Evolutionary conservation across 1,139 yeast genomes (phyloP).

Genomic region (Kodamaea fungicola): DNA sequence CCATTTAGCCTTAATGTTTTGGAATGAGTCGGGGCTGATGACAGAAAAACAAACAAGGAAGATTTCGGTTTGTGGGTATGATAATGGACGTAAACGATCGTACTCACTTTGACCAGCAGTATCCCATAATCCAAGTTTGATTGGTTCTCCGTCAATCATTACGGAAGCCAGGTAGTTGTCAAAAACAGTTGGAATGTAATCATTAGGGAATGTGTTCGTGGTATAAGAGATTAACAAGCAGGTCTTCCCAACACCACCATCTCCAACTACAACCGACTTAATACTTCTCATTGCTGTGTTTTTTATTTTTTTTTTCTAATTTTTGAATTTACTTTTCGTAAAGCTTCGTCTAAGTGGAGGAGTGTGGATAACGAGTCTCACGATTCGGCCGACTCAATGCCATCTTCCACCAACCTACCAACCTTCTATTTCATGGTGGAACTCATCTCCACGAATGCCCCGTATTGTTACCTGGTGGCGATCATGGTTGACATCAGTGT

Average conservation of each 20-base stretch:
- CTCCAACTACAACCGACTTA: slow-evolving; percentile 95
- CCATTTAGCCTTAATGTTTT: slow-evolving; percentile 76
- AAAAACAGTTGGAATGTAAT: slow-evolving; percentile 78
- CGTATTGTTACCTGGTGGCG: no score
- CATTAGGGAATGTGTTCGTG: slow-evolving; percentile 83
- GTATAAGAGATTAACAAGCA: slow-evolving; percentile 88
- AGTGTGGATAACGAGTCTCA: no score
- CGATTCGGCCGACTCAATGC: no score
- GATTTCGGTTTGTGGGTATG: slow-evolving; percentile 91
- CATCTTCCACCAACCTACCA: no score
- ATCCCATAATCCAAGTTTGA: slow-evolving; percentile 89
- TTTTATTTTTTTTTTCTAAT: slow-evolving; percentile 4
- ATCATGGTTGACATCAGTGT: no score
- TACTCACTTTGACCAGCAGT: slow-evolving; percentile 98
- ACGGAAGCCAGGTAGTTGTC: slow-evolving; percentile 63
- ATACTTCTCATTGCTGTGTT: slow-evolving; percentile 67
- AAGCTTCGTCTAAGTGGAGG: background rate
- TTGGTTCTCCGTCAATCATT: slow-evolving; percentile 76
- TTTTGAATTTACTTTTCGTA: background rate
- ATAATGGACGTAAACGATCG: slow-evolving; percentile 84
- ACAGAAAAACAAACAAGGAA: slow-evolving; percentile 86
- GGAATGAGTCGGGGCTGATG: slow-evolving; percentile 76
- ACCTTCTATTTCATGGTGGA: no score
- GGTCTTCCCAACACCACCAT: slow-evolving; percentile 96
- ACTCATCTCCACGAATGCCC: no score